Evolutionary conservation across 768 basidiomycete genomes (phyloP).

Genomic region (Jaapia argillacea): DNA sequence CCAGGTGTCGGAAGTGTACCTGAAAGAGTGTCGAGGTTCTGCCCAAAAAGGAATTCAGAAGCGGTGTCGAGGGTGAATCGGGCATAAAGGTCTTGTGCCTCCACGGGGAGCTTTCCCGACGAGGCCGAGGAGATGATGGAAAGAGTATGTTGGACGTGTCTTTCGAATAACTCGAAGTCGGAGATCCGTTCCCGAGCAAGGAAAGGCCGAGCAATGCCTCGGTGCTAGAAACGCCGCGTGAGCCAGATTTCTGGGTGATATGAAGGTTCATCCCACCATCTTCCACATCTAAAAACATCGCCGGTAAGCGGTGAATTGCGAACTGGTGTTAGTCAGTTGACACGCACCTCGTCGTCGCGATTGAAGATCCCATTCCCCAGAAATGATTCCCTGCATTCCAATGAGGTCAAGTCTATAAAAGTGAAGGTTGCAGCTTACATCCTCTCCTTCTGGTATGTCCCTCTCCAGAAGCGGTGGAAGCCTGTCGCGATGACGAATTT

Average conservation of each 20-base stretch:
- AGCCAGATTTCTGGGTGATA: not conserved
- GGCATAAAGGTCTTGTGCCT: constrained; percentile 58
- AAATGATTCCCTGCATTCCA: constrained; percentile 31
- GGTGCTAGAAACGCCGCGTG: constrained; percentile 4
- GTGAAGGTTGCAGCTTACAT: constrained; percentile 31
- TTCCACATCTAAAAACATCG: constrained; percentile 42
- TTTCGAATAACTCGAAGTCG: constrained; percentile 62
- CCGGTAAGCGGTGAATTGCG: constrained; percentile 1
- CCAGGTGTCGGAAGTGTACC: constrained; percentile 41
- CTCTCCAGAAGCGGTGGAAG: constrained; percentile 61
- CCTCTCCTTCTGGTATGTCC: constrained; percentile 51
- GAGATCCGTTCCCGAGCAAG: constrained; percentile 64
- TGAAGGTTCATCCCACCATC: constrained; percentile 31
- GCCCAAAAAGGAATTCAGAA: constrained; percentile 65
- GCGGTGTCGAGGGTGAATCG: constrained; percentile 65
- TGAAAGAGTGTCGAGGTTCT: constrained; percentile 51
- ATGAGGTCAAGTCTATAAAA: not conserved
- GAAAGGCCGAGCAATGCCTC: constrained; percentile 69
- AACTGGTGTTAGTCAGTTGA: not conserved
- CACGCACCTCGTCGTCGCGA: constrained; percentile 53
- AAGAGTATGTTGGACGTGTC: constrained; percentile 36
- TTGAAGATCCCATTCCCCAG: constrained; percentile 76
- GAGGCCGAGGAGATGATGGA: constrained; percentile 34
- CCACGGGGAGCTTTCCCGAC: constrained; percentile 30
- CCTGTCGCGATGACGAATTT: constrained; percentile 59